Conservation (phyloP, 768 basidiomycete species). For the Candolleomyces aberdarensis region DNA sequence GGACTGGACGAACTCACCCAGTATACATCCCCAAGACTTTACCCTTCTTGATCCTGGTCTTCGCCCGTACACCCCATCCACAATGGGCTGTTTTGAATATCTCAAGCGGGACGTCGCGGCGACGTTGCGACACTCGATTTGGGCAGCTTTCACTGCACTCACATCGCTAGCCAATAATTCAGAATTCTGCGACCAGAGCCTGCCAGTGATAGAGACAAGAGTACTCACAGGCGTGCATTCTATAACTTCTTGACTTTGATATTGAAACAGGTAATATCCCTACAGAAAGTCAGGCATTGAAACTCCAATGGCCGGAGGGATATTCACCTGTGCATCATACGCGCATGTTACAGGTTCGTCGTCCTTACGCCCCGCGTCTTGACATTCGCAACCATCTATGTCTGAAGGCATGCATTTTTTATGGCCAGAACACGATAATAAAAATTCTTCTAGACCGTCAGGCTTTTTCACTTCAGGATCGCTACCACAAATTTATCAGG, state of each 20-base stretch:
- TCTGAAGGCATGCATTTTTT: slow-evolving; percentile 26
- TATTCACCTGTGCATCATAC: background rate
- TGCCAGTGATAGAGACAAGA: background rate
- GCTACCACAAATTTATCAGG: slow-evolving; percentile 1
- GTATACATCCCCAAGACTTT: slow-evolving; percentile 68
- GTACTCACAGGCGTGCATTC: slow-evolving; percentile 61
- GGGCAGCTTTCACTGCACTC: slow-evolving; percentile 41
- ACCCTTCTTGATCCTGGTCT: slow-evolving; percentile 39
- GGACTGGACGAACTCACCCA: slow-evolving; percentile 41
- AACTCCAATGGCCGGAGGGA: background rate
- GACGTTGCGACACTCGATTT: slow-evolving; percentile 61
- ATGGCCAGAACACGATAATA: slow-evolving; percentile 46
- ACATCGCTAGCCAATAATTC: slow-evolving; percentile 34
- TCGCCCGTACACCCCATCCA: slow-evolving; percentile 67
- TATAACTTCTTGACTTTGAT: slow-evolving; percentile 48
- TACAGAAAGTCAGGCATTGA: slow-evolving; percentile 17
- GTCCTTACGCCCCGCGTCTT: slow-evolving; percentile 37
- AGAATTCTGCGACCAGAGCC: background rate
- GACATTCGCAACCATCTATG: slow-evolving; percentile 42
- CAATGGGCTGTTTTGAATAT: slow-evolving; percentile 59
- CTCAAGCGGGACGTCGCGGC: slow-evolving; percentile 55
- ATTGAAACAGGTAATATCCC: slow-evolving; percentile 48
- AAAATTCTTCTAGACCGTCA: slow-evolving; percentile 17
- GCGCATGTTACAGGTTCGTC: background rate
- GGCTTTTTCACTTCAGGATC: slow-evolving; percentile 13